Conservation (phyloP, 805 yeast genomes). For the Teunomyces atbi region DNA sequence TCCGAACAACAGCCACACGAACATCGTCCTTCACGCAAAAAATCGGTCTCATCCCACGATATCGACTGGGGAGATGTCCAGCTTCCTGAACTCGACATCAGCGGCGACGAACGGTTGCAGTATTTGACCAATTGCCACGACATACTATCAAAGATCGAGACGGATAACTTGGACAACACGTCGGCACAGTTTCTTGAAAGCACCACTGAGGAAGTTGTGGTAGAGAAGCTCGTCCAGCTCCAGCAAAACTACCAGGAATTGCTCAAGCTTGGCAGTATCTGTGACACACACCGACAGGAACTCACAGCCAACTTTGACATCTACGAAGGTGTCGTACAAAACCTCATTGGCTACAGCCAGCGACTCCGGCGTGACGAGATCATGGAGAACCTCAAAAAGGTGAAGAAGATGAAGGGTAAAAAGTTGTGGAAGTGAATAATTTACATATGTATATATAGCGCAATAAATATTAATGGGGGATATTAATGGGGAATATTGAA, state of each 20-base stretch:
- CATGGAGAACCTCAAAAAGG: constrained; percentile 24
- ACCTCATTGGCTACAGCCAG: constrained; percentile 87
- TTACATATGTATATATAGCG: constrained; percentile 2
- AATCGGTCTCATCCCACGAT: constrained; percentile 11
- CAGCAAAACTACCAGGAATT: constrained; percentile 25
- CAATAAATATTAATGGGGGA: constrained; percentile 12
- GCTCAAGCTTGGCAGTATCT: constrained; percentile 35
- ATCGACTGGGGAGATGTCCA: constrained; percentile 36
- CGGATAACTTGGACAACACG: constrained; percentile 33
- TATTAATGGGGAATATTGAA: constrained; percentile 27
- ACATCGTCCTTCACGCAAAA: constrained; percentile 3
- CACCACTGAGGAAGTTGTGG: constrained; percentile 13
- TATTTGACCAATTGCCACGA: constrained; percentile 25
- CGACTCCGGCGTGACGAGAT: constrained; percentile 57
- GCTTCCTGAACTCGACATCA: constrained; percentile 36
- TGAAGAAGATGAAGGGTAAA: constrained; percentile 5
- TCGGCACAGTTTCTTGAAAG: constrained; percentile 24
- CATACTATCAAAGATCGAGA: constrained; percentile 30
- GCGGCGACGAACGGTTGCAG: constrained; percentile 23
- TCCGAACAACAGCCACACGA: constrained; percentile 6
- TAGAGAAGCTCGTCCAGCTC: constrained; percentile 35
- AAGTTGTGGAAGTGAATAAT: constrained; percentile 13
- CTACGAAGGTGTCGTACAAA: constrained; percentile 85
- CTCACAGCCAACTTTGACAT: constrained; percentile 65
- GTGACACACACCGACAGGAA: constrained; percentile 51